Evolutionary conservation across 805 yeast genomes (phyloP).

Genomic region (Ogataea saltuana): DNA sequence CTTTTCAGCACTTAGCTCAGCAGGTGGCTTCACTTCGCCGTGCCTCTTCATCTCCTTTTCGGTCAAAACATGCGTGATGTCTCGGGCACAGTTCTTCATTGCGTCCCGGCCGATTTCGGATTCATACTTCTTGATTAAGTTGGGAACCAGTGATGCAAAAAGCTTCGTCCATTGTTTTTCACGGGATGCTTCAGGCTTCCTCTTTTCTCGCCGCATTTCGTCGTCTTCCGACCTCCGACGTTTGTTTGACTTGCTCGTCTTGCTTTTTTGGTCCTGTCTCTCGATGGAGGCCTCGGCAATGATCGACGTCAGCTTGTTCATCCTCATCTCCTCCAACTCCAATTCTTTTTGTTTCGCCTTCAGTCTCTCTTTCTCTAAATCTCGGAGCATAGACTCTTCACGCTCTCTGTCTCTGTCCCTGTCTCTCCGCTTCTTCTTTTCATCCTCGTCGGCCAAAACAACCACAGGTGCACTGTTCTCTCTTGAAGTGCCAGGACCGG

Average conservation of each 20-base stretch:
- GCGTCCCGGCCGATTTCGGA: constrained; percentile 68
- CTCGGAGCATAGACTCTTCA: constrained; percentile 31
- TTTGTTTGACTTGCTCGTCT: constrained; percentile 10
- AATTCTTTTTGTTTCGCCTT: constrained; percentile 32
- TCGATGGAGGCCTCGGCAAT: constrained; percentile 33
- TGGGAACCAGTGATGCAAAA: constrained; percentile 80
- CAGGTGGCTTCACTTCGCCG: constrained; percentile 45
- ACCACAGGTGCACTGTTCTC: constrained; percentile 2
- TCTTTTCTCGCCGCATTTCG: constrained; percentile 19
- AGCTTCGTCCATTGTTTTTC: constrained; percentile 42
- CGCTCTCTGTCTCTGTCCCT: constrained; percentile 34
- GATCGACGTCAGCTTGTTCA: constrained; percentile 29
- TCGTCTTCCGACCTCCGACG: constrained; percentile 5
- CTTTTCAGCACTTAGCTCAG: constrained; percentile 62
- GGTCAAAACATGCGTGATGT: constrained; percentile 65
- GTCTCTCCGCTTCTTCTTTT: constrained; percentile 28
- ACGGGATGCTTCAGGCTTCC: constrained; percentile 28
- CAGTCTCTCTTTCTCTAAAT: constrained; percentile 38
- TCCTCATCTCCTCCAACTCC: constrained; percentile 27
- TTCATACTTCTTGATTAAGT: constrained; percentile 66
- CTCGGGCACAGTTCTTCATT: constrained; percentile 76
- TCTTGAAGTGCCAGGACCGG: neutral
- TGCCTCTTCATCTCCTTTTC: constrained; percentile 64
- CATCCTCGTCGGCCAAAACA: constrained; percentile 25
- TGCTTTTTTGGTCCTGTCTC: constrained; percentile 24